Evolutionary conservation across 2,329 filamentous ascomycete genomes (phyloP).

Genomic region (Arthroderma sp.): DNA sequence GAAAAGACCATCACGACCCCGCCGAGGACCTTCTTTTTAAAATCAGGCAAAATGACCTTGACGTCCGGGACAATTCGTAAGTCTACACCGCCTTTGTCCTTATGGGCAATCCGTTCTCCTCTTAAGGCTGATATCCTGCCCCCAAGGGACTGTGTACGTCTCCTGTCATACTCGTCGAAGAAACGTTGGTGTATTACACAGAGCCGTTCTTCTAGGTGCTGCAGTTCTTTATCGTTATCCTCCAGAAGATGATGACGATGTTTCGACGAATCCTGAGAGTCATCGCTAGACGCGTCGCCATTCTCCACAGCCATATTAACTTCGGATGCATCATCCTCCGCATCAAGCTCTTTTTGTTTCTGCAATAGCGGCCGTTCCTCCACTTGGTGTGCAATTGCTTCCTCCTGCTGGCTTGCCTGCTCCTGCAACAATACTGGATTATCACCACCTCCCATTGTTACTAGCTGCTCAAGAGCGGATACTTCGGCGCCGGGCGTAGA

Average conservation of each 20-base stretch:
- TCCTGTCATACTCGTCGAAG: conserved; percentile 65
- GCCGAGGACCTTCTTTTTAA: conserved; percentile 65
- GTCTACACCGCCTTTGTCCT: conserved; percentile 32
- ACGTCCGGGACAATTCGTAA: conserved; percentile 65
- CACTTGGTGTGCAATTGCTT: conserved; percentile 75
- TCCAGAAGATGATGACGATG: conserved; percentile 65
- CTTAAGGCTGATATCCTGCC: conserved; percentile 38
- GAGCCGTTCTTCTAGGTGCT: conserved; percentile 62
- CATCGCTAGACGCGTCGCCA: conserved; percentile 29
- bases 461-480: conserved; percentile 58
- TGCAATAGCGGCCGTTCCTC: conserved; percentile 80
- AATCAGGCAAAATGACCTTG: conserved; percentile 64
- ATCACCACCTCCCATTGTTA: conserved; percentile 61
- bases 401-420: conserved; percentile 75
- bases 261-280: conserved; percentile 24
- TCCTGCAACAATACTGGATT: conserved; percentile 55
- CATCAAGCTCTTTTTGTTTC: conserved; percentile 81
- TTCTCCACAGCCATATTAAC: conserved; percentile 32
- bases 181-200: conserved; percentile 64
- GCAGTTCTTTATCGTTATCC: conserved; percentile 76
- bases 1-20: conserved; percentile 75
- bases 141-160: conserved; percentile 30
- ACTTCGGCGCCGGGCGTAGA: conserved; percentile 22
- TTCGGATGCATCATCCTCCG: conserved; percentile 57
- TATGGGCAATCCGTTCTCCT: conserved; percentile 31